Base-by-base conservation (phyloP, 2,329 filamentous ascomycete species). In the Onygenales sp. region DNA sequence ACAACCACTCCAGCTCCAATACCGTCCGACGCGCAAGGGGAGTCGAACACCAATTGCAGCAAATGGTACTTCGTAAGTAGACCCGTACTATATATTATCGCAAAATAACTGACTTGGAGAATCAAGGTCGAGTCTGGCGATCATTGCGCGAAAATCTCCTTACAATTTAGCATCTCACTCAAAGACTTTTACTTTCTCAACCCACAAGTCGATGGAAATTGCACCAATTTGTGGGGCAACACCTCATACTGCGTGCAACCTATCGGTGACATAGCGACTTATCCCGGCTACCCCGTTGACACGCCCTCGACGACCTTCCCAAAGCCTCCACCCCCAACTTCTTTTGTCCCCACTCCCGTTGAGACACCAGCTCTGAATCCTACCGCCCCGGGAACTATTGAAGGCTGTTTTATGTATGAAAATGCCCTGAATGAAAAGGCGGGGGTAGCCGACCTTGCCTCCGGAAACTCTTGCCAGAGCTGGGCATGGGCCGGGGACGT, bases 161-260 rank as follows among this genome's bases (percentile, higher is more conserved):
- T 53, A 8, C 46, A 42, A 37, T 36, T 53, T 10, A 31, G 48
- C 14, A 55, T 53, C 37, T 42, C 51, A 2, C 42, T 51, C 13
- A 43, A n/a, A 17, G 51, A 55, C 33, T 55, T 55, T 32, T 48
- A 55, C 42, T 51, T 53, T 37, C 52, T 51, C 14, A 56, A 54
- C 21, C 52, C 54, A 14, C 42, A 54, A 10, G 34, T 56, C 36
- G 21, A 52, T 14, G 31, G 2, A 4, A 54, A 54, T 14, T 54
- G 54, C 48, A 56, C 48, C n/a, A 56, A 55, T 10, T 17, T 51
- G 8, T 43, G 36, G 37, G 4, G 8, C 7, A 34, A 43, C 34
- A 42, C 6, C 4, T 32, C 49, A n/a, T 51, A 51, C 40, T 44
- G 49, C 14, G 49, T 51, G 10, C 21, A 32, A 17, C 39, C 40